phyloP scores from a whole-genome alignment of 2,329 filamentous ascomycete species.

The Fonsecaea pedrosoi region DNA sequence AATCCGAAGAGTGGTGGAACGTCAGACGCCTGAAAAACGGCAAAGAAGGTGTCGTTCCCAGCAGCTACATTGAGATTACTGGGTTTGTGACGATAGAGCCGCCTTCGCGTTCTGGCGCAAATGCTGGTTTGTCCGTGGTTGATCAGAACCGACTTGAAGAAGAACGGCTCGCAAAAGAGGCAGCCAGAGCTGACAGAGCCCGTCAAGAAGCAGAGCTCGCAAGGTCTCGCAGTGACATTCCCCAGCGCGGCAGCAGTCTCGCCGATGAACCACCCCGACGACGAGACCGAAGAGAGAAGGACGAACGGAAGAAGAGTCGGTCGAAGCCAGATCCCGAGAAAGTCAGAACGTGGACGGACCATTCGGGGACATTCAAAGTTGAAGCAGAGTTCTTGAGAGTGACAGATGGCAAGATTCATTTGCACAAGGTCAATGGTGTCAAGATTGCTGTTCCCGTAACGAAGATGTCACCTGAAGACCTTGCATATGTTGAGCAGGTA shows the following conservation, averaged over 20 bases:
- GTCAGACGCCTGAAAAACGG: constrained; percentile 88
- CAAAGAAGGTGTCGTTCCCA: constrained; percentile 93
- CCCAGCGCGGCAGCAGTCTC: constrained; percentile 80
- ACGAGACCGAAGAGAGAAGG: constrained; percentile 66
- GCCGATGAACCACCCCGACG: constrained; percentile 68
- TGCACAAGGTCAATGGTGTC: constrained; percentile 97
- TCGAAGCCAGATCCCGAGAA: constrained; percentile 82
- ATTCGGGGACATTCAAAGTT: constrained; percentile 94
- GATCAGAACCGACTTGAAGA: constrained; percentile 82
- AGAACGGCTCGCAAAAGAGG: constrained; percentile 80
- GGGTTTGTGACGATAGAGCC: constrained; percentile 66
- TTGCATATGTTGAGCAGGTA: constrained; percentile 89
- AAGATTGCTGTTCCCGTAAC: constrained; percentile 95
- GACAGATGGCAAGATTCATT: constrained; percentile 93
- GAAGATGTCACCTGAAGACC: constrained; percentile 94
- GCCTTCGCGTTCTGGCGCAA: constrained; percentile 61
- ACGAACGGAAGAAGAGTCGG: constrained; percentile 63
- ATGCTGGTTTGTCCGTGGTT: constrained; percentile 70
- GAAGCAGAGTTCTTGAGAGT: constrained; percentile 95
- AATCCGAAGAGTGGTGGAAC: constrained; percentile 99
- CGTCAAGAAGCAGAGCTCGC: constrained; percentile 60
- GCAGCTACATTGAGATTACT: constrained; percentile 91
- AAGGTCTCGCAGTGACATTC: constrained; percentile 62
- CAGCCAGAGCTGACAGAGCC: constrained; percentile 66
- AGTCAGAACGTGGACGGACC: constrained; percentile 91